phyloP scores from a whole-genome alignment of 164 flowering plant species.

The Macadamia integrifolia region DNA sequence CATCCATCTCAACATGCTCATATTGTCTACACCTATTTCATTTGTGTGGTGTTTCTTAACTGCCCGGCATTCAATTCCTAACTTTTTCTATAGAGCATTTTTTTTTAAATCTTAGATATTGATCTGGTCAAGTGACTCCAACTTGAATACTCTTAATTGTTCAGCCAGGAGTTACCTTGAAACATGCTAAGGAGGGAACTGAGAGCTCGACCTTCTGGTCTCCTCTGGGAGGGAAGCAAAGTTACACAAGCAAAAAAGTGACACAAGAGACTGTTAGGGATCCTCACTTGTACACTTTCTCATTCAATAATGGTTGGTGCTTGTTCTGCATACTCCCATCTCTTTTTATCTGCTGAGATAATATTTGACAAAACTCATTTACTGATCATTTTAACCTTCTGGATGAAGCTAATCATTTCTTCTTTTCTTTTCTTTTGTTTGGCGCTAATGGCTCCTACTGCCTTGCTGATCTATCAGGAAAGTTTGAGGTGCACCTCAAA shows the following conservation, averaged over 20 bases:
- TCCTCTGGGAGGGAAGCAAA: conserved; percentile 97
- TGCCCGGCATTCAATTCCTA: no score
- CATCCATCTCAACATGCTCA: no score
- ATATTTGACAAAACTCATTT: not conserved
- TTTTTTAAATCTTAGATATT: not conserved
- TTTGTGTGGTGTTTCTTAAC: no score
- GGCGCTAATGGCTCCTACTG: conserved; percentile 10
- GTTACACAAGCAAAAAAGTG: conserved; percentile 69
- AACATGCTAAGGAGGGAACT: conserved; percentile 97
- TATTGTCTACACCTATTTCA: no score
- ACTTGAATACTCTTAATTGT: conserved; percentile 8
- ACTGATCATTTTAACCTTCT: not conserved
- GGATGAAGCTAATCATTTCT: conserved; percentile 11
- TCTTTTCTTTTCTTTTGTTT: conserved; percentile 12
- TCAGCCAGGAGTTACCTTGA: conserved; percentile 85
- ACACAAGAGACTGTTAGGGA: conserved; percentile 66
- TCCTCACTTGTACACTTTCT: conserved; percentile 79
- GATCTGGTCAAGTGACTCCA: not conserved
- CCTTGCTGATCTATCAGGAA: conserved; percentile 60
- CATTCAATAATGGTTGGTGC: conserved; percentile 68
- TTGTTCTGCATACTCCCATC: not conserved
- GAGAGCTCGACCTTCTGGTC: conserved; percentile 95
- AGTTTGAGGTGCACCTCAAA: conserved; percentile 68
- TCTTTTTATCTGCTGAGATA: not conserved
- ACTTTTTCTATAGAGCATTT: no score